These are phyloP conservation scores for Thermomucor indicae-seudaticae DNA, from an alignment of 371 early-diverging fungal genomes.

Conservation along the genomic window DNA sequence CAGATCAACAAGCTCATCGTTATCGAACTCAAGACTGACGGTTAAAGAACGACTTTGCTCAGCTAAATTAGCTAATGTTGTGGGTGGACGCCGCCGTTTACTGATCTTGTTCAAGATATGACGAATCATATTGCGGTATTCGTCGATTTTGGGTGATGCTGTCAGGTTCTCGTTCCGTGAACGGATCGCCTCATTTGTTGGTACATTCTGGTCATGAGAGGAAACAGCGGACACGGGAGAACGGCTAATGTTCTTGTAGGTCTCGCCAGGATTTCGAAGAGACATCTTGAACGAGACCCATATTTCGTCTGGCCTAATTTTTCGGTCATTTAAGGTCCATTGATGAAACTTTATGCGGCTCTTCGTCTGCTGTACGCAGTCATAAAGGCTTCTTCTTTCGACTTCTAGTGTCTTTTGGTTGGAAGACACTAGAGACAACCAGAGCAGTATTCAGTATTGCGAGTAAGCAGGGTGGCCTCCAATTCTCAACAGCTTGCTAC, in stretches of 20 bases:
- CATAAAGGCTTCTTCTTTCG: neutral
- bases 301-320: no score
- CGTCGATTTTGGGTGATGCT: conserved; percentile 35
- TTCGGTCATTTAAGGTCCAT: no score
- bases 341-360: neutral
- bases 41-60: conserved; percentile 15
- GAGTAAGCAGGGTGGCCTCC: no score
- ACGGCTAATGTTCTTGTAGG: neutral
- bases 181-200: neutral
- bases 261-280: neutral
- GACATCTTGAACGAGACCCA: neutral
- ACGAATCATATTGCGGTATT: conserved; percentile 37
- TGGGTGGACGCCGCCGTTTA: conserved; percentile 40
- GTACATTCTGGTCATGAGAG: neutral
- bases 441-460: no score
- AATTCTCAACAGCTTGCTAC: no score
- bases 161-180: neutral
- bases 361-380: neutral
- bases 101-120: conserved; percentile 30
- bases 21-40: conserved; percentile 25
- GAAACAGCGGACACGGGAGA: neutral
- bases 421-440: no score
- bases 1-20: conserved; percentile 41
- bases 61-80: conserved; percentile 20
- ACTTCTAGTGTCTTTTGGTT: no score